These are phyloP conservation scores for Raddia guianensis DNA, from an alignment of 176 grass and related monocot species.

Conservation along the genomic window DNA sequence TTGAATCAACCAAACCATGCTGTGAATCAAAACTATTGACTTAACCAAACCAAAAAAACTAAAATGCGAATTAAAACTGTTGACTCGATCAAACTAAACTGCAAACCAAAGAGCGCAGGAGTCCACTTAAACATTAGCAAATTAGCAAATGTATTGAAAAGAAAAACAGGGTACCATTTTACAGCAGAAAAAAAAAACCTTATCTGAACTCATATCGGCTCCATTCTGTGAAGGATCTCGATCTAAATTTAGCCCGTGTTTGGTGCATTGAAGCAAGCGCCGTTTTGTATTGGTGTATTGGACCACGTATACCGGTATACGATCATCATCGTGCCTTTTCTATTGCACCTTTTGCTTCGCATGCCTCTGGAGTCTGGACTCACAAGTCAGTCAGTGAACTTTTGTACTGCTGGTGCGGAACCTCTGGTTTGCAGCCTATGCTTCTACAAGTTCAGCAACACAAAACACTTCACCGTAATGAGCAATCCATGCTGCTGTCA, in stretches of 20 bases:
- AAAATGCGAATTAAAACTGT: no score
- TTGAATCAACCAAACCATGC: no score
- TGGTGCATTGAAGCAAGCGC: neutral
- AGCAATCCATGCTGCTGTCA: neutral
- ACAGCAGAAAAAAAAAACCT: neutral
- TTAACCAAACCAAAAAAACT: no score
- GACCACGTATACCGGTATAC: neutral
- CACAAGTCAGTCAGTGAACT: neutral
- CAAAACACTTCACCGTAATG: neutral
- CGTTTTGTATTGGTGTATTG: neutral
- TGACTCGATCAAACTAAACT: no score
- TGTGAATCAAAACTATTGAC: no score
- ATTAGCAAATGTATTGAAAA: no score
- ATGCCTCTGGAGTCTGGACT: neutral
- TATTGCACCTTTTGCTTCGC: neutral
- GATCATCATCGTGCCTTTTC: neutral
- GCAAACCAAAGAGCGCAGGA: no score
- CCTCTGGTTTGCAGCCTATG: neutral
- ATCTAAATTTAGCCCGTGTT: neutral
- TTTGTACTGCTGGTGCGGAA: neutral
- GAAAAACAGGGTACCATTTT: no score
- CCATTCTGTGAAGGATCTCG: neutral
- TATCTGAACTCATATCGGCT: neutral
- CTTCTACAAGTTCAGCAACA: neutral
- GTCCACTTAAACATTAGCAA: no score